Evolutionary conservation across 169 alveolate genomes (phyloP).

Genomic region (Perkinsus chesapeaki): DNA sequence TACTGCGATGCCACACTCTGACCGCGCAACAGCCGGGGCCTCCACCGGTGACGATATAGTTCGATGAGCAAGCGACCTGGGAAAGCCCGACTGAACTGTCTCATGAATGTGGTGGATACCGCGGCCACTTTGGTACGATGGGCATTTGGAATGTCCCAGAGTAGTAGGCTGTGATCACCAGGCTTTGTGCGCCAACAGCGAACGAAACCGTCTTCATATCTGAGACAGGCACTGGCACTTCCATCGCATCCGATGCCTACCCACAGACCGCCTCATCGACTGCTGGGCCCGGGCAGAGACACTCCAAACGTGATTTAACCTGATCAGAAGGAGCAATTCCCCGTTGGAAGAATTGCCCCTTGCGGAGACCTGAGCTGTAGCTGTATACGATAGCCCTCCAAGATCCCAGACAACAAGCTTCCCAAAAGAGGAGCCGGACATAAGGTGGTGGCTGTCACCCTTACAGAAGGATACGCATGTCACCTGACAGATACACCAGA

Average conservation of each 20-base stretch:
- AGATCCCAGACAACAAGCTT: slow-evolving; percentile 51
- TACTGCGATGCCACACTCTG: slow-evolving; percentile 65
- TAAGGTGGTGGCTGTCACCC: slow-evolving; percentile 16
- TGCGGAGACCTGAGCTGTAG: slow-evolving; percentile 49
- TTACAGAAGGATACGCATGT: neutral
- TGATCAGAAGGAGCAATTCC: no score
- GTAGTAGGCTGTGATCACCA: neutral
- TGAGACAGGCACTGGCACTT: slow-evolving; percentile 45
- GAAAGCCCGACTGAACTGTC: no score
- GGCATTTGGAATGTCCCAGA: slow-evolving; percentile 60
- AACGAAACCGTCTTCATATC: slow-evolving; percentile 61
- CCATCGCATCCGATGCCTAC: slow-evolving; percentile 46
- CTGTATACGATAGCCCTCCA: slow-evolving; percentile 51
- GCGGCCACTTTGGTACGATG: slow-evolving; percentile 66
- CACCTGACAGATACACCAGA: neutral
- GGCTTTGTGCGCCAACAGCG: slow-evolving; percentile 43
- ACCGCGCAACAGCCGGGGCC: slow-evolving; percentile 58
- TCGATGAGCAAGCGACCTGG: neutral
- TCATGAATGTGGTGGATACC: slow-evolving; percentile 22
- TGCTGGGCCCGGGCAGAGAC: slow-evolving; percentile 32
- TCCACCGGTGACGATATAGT: slow-evolving; percentile 68
- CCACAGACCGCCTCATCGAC: slow-evolving; percentile 41
- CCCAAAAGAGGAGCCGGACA: slow-evolving; percentile 38
- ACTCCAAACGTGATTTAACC: slow-evolving; percentile 51
- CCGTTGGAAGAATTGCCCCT: slow-evolving; percentile 42